Evolutionary conservation across 2,329 filamentous ascomycete species (phyloP).

Genomic region (Polytolypa hystricis): DNA sequence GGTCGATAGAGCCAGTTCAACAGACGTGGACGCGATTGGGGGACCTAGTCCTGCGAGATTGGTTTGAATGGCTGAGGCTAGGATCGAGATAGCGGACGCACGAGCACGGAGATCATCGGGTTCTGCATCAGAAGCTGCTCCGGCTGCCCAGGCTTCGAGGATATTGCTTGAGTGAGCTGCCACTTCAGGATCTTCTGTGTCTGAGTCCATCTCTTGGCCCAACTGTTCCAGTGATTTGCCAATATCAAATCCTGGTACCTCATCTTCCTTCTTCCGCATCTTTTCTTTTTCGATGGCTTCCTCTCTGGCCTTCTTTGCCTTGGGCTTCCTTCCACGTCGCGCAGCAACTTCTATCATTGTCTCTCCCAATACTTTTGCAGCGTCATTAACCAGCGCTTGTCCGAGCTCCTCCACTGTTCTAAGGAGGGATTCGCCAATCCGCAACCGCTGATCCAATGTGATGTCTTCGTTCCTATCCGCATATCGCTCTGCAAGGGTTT

Average conservation of each 20-base stretch:
- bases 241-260: conserved; percentile 12
- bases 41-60: conserved; percentile 30
- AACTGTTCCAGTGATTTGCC: conserved; percentile 6
- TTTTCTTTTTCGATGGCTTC: conserved; percentile 20
- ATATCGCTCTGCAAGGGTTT: conserved; percentile 30
- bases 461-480: conserved; percentile 26
- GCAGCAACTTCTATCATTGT: conserved; percentile 30
- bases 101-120: conserved; percentile 34
- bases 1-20: conserved; percentile 31
- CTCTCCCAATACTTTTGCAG: conserved; percentile 27
- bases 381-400: conserved; percentile 26
- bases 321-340: conserved; percentile 26
- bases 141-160: conserved; percentile 31
- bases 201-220: conserved; percentile 17
- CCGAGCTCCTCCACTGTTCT: conserved; percentile 32
- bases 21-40: conserved; percentile 23
- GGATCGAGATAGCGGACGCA: conserved; percentile 33
- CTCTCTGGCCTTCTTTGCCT: conserved; percentile 23
- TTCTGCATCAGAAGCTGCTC: conserved; percentile 25
- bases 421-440: conserved; percentile 31
- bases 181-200: conserved; percentile 26
- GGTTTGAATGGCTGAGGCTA: conserved; percentile 30
- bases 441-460: conserved; percentile 30
- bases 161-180: conserved; percentile 25
- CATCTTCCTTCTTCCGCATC: conserved; percentile 15